Evolutionary conservation across 345 rosid genomes (phyloP).

Genomic region (Bruguiera sexangula): DNA sequence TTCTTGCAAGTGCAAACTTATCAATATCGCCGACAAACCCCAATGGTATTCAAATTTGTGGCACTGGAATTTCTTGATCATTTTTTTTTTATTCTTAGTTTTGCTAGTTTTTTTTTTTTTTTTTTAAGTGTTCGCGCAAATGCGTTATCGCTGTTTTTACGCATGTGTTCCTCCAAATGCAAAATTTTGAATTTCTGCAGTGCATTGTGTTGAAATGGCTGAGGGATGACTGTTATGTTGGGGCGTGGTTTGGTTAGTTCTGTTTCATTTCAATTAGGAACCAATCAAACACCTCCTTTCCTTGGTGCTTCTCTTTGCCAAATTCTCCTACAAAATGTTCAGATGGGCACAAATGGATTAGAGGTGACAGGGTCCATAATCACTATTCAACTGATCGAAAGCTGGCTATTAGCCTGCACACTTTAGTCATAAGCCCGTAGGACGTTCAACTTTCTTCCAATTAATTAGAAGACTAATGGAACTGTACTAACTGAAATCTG

Average conservation of each 20-base stretch:
- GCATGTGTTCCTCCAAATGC: neutral
- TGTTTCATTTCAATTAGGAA: neutral
- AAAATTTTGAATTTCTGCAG: neutral
- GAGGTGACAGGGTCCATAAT: no score
- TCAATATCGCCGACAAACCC: conserved; percentile 65
- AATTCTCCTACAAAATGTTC: no score
- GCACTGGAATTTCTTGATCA: neutral
- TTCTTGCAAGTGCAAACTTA: conserved; percentile 50
- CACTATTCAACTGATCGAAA: no score
- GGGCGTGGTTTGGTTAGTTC: no score
- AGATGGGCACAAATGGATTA: no score
- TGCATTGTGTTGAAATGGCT: neutral
- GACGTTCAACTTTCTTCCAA: no score
- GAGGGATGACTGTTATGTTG: neutral
- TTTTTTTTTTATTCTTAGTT: neutral
- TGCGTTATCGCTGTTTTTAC: conserved; percentile 2
- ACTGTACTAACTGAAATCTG: no score
- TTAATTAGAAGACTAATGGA: no score
- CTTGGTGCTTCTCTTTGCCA: neutral
- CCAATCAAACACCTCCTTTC: neutral
- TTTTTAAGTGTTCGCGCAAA: conserved; percentile 5
- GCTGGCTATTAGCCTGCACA: no score
- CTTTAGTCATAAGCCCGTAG: no score
- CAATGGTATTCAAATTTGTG: conserved; percentile 47
- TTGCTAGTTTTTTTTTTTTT: neutral